Conservation (phyloP, 345 rosid species). For the Camelina hispida region DNA sequence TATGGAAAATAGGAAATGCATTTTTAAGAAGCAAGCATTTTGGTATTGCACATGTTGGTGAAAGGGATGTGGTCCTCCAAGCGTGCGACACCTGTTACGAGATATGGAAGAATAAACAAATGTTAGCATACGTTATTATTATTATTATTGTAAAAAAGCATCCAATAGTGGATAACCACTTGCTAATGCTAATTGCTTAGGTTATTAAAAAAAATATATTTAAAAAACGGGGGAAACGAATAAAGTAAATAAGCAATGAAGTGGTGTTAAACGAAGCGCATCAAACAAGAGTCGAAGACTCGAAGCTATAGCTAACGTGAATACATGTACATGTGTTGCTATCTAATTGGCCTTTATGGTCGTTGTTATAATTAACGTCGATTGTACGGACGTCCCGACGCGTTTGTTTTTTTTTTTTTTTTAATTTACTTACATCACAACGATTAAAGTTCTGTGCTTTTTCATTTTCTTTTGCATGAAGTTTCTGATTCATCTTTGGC, state of each 20-base stretch:
- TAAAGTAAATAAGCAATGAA: conserved; percentile 18
- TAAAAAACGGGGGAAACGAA: conserved; percentile 7
- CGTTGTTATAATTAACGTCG: conserved; percentile 7
- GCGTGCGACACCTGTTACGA: conserved; percentile 49
- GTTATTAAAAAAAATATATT: no score
- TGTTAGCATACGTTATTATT: background rate
- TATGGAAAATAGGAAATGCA: conserved; percentile 4
- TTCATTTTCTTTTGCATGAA: background rate
- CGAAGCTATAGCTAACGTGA: background rate
- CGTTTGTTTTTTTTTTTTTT: no score
- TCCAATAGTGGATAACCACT: conserved; percentile 38
- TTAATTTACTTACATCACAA: background rate
- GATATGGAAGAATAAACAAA: conserved; percentile 26
- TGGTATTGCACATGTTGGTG: background rate
- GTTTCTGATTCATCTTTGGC: background rate
- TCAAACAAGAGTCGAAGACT: background rate
- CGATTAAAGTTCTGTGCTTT: conserved; percentile 5
- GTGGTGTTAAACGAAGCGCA: conserved; percentile 11
- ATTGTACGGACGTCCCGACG: conserved; percentile 10
- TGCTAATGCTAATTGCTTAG: background rate
- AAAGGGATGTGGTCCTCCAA: conserved; percentile 43
- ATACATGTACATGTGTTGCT: background rate
- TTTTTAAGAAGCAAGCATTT: background rate
- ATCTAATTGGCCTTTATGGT: conserved; percentile 1
- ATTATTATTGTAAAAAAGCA: conserved; percentile 12